Evolutionary conservation across 495 filamentous ascomycete genomes (phyloP), one percentile per base, ranked within the genome.

Genomic region (Lasiosphaeris hirsuta): DNA sequence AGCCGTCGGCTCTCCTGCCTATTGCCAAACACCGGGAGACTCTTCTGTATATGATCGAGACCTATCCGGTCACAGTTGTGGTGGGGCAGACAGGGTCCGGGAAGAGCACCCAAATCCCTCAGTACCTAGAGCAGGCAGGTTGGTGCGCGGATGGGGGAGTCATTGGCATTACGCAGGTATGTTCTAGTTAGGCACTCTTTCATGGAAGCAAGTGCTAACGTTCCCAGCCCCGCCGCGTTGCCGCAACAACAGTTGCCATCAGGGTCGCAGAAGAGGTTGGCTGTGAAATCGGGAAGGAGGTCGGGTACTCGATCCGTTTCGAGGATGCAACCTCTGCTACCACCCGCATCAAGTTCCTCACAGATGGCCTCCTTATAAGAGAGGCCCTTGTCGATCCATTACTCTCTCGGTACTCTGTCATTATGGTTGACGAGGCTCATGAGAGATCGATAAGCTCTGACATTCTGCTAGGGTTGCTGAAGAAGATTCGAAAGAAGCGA

Each of bases 361-460:
- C 95, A 2, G 94, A 99, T 78, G 95, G 94, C 9, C 81, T 99
- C 64, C 80, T 99, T 23, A 87, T 99, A 62, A 81, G 94, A 71
- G 95, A 99, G 74, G 92, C 90, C 15, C 78, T 99, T 10, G 90
- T 96, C 15, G 95, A 97, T 71, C 94, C 94, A 56, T 78, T 97
- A 11, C 75, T 99, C 14, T 94, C 90, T 34, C 84, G 92, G 6
- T 99, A 99, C 69, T 96, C 90, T 7, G 89, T 97, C 36, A 90
- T 99, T 64, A 99, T 97, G 93, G 88, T 99, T 18, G 94, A 99
- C 67, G 94, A 99, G 69, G 95, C 95, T 30, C 94, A 99, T 72
- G 94, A 99, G 71, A 84, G 95, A 51, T 96, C 90, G 57, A 80
- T 99, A 54, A 96, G 92, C 72, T 92, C 92, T 7, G 94, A 99